Conservation (phyloP, 2,329 filamentous ascomycete species). For the Aspergillus aculeatus region DNA sequence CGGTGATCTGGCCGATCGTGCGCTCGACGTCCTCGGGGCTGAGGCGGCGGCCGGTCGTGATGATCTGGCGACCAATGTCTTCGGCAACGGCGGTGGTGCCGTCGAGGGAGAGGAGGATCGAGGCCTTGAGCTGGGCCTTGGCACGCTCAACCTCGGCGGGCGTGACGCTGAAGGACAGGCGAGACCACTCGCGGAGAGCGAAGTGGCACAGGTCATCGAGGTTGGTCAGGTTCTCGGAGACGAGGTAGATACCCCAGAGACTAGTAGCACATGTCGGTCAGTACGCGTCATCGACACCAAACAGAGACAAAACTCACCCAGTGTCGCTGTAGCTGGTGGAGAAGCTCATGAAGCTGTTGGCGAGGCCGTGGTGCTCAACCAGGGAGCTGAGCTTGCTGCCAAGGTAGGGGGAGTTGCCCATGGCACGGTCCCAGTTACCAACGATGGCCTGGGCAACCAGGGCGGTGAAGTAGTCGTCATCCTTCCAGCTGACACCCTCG, state of each 20-base stretch:
- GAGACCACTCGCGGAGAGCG: constrained; percentile 96
- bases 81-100: constrained; percentile 96
- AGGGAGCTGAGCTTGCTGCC: constrained; percentile 97
- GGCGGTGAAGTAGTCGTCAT: constrained; percentile 98
- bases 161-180: constrained; percentile 83
- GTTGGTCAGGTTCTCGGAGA: constrained; percentile 80
- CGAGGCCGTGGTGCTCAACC: constrained; percentile 89
- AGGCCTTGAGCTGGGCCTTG: constrained; percentile 98
- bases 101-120: constrained; percentile 93
- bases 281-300: too few species aligned
- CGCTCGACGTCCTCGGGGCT: constrained; percentile 92
- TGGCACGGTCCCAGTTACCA: constrained; percentile 98
- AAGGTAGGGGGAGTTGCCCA: constrained; percentile 95
- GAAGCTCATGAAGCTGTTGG: constrained; percentile 99
- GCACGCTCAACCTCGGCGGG: constrained; percentile 94
- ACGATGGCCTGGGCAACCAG: constrained; percentile 97
- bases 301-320: constrained; percentile 62
- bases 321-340: constrained; percentile 99
- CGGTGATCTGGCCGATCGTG: constrained; percentile 81
- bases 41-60: constrained; percentile 93
- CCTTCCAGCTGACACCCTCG: constrained; percentile 99
- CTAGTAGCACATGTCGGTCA: constrained; percentile 48
- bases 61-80: constrained; percentile 97
- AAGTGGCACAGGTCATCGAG: constrained; percentile 98
- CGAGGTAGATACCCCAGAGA: constrained; percentile 99